These are phyloP conservation scores for Stephania cephalantha DNA, from an alignment of 164 flowering plant species.

Conservation along the genomic window DNA sequence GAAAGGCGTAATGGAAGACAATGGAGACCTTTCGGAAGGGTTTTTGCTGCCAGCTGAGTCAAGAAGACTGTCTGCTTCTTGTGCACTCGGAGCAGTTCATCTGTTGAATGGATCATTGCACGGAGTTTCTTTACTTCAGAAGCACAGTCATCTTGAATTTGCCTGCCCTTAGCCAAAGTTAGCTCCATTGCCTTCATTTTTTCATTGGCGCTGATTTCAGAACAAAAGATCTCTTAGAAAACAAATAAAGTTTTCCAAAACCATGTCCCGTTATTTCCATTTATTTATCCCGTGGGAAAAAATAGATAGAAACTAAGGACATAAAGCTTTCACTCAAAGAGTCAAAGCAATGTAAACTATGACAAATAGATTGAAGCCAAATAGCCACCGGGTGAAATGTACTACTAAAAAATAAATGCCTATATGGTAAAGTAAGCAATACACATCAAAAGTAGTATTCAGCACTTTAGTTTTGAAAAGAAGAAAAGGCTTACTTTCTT, in stretches of 20 bases:
- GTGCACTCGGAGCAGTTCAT: slow-evolving; percentile 81
- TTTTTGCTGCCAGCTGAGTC: slow-evolving; percentile 88
- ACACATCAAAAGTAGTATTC: not conserved
- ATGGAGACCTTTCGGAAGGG: slow-evolving; percentile 94
- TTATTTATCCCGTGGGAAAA: not conserved
- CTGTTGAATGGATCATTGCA: slow-evolving; percentile 76
- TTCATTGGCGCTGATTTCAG: slow-evolving; percentile 48
- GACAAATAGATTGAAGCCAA: not conserved
- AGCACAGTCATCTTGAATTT: slow-evolving; percentile 77
- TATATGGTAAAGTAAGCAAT: too few relatives aligned
- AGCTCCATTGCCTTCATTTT: slow-evolving; percentile 74
- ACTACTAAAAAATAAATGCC: not conserved
- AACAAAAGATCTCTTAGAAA: not conserved
- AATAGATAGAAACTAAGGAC: not conserved
- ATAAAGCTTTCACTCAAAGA: not conserved
- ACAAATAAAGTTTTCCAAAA: not conserved
- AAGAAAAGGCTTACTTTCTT: slow-evolving; percentile 36
- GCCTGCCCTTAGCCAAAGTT: slow-evolving; percentile 67
- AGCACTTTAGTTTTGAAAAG: not conserved
- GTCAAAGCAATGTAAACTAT: not conserved
- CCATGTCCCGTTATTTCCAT: not conserved
- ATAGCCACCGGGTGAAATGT: not conserved
- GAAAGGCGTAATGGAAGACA: slow-evolving; percentile 95
- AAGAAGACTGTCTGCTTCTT: slow-evolving; percentile 77
- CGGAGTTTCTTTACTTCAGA: slow-evolving; percentile 72